Percentiles rank a stretch among this genome's conserved stretches.
Conservation (phyloP, 1,284 basidiomycete genomes). For the Ceratorhiza oryzae-sativae region DNA sequence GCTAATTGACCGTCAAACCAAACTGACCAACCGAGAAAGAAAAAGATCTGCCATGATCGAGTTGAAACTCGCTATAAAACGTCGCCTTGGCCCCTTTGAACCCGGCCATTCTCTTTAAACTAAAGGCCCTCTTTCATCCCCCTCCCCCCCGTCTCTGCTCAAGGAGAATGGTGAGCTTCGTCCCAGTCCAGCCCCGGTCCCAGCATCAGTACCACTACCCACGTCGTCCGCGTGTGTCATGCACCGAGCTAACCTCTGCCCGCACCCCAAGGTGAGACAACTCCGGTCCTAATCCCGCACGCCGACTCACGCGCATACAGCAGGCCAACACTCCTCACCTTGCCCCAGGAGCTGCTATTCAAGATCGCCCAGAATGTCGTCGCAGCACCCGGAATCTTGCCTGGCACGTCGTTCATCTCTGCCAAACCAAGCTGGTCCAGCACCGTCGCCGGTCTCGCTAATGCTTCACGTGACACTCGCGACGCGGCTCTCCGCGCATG, state of each 20-base stretch:
- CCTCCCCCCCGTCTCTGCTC: background rate
- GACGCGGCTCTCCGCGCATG: slow-evolving; percentile 22
- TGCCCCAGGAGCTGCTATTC: slow-evolving; percentile 17
- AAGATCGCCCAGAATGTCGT: slow-evolving; percentile 26
- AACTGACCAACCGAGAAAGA: background rate
- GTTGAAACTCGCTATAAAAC: background rate
- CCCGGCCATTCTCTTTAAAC: background rate
- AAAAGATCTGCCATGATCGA: background rate
- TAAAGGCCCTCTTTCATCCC: too few species aligned
- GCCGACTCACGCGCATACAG: background rate
- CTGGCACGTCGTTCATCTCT: slow-evolving; percentile 26
- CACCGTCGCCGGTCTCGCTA: slow-evolving; percentile 24
- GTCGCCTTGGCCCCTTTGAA: background rate
- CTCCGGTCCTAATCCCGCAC: background rate
- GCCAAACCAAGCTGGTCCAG: slow-evolving; percentile 17
- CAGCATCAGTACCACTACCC: background rate
- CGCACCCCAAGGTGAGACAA: background rate
- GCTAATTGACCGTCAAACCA: slow-evolving; percentile 4
- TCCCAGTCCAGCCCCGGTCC: background rate
- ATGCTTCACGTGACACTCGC: slow-evolving; percentile 22
- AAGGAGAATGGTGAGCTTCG: slow-evolving; percentile 14
- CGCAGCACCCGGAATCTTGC: background rate
- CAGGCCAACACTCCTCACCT: slow-evolving; percentile 1
- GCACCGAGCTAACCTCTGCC: background rate
- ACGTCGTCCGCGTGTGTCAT: background rate